phyloP scores from a whole-genome alignment of 2,329 filamentous ascomycete genomes.

The Colletotrichum brevisporum region DNA sequence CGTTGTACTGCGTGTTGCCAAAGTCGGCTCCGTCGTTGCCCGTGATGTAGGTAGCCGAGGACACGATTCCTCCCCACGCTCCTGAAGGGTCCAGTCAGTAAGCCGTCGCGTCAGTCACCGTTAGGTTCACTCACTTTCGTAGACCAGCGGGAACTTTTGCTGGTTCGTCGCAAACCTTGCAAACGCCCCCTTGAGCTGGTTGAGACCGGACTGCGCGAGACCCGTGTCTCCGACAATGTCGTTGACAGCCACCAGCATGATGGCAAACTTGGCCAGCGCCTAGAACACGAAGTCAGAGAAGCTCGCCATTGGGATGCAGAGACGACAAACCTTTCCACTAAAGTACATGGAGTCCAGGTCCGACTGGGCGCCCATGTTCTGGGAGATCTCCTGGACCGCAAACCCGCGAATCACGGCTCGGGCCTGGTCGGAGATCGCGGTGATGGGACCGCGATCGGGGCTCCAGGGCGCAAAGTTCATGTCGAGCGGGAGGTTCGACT shows the following conservation, averaged over 20 bases:
- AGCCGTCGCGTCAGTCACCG: background rate
- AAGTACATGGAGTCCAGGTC: slow-evolving; percentile 93
- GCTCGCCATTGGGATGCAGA: background rate
- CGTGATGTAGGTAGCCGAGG: slow-evolving; percentile 78
- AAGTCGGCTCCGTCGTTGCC: slow-evolving; percentile 83
- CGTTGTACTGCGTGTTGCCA: slow-evolving; percentile 89
- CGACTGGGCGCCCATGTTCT: slow-evolving; percentile 81
- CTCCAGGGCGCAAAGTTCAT: slow-evolving; percentile 88
- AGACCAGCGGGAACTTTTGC: slow-evolving; percentile 76
- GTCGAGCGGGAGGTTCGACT: slow-evolving; percentile 77
- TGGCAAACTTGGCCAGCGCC: slow-evolving; percentile 83
- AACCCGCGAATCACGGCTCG: slow-evolving; percentile 72
- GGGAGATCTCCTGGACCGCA: slow-evolving; percentile 80
- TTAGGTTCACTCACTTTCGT: slow-evolving; percentile 66
- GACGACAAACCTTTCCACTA: slow-evolving; percentile 79
- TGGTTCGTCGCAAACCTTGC: slow-evolving; percentile 75
- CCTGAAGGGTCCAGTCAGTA: slow-evolving; percentile 52
- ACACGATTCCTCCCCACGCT: slow-evolving; percentile 86
- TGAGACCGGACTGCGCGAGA: slow-evolving; percentile 70
- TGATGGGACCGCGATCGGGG: slow-evolving; percentile 63
- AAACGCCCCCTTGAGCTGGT: slow-evolving; percentile 76
- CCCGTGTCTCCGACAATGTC: slow-evolving; percentile 72
- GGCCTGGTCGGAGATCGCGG: slow-evolving; percentile 64
- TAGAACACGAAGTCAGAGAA: slow-evolving; percentile 46
- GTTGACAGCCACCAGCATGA: slow-evolving; percentile 74